These are phyloP conservation scores for Hypoxylon intermedium DNA, from an alignment of 495 filamentous ascomycete genomes.

Conservation along the genomic window DNA sequence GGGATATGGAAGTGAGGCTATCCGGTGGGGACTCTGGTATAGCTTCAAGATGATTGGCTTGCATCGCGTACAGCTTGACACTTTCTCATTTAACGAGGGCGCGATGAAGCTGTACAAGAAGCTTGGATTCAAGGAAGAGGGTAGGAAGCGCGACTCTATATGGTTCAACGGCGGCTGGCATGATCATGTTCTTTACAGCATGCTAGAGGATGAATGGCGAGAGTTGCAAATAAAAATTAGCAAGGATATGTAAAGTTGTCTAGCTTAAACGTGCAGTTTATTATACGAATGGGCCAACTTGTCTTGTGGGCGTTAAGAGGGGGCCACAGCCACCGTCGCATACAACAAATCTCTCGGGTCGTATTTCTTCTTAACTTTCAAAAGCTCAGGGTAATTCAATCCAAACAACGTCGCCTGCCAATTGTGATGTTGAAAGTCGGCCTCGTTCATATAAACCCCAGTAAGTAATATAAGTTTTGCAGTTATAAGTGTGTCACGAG, in stretches of 20 bases:
- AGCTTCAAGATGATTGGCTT: slow-evolving; percentile 54
- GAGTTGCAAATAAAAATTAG: slow-evolving; percentile 26
- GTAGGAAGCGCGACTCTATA: slow-evolving; percentile 52
- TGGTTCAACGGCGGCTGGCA: slow-evolving; percentile 54
- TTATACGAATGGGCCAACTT: neutral
- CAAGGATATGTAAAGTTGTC: neutral
- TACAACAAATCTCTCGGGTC: slow-evolving; percentile 36
- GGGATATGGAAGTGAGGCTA: slow-evolving; percentile 63
- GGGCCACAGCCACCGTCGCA: slow-evolving; percentile 14
- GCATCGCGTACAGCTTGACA: slow-evolving; percentile 53
- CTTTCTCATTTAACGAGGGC: slow-evolving; percentile 53
- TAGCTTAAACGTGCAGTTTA: too few species aligned
- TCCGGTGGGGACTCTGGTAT: slow-evolving; percentile 59
- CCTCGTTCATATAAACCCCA: slow-evolving; percentile 56
- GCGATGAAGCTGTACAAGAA: slow-evolving; percentile 54
- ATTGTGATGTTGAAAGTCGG: slow-evolving; percentile 49
- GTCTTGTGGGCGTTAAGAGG: neutral
- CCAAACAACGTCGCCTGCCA: slow-evolving; percentile 53
- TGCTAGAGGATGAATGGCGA: slow-evolving; percentile 59
- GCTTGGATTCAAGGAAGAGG: slow-evolving; percentile 60
- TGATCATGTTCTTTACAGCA: slow-evolving; percentile 50
- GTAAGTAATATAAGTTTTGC: too few species aligned
- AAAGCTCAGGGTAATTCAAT: slow-evolving; percentile 40
- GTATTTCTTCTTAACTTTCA: slow-evolving; percentile 42
- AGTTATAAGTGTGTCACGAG: too few species aligned